Conservation (phyloP, 2,329 filamentous ascomycete genomes). For the Sclerotinia glacialis region DNA sequence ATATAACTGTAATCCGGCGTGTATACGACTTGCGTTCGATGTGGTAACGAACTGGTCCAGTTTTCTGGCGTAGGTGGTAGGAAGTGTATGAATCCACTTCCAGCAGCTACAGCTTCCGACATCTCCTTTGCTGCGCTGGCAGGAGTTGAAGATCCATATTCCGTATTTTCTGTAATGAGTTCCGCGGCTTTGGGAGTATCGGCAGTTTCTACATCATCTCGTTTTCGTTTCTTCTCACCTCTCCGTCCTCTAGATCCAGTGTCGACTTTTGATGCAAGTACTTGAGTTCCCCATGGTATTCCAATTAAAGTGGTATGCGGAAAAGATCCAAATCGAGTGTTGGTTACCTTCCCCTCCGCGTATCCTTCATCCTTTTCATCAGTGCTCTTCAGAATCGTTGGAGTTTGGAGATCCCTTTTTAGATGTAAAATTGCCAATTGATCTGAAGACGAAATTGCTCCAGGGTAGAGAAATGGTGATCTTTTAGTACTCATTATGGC, state of each 20-base stretch:
- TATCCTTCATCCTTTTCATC: slow-evolving; percentile 67
- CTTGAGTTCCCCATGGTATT: slow-evolving; percentile 86
- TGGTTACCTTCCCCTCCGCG: slow-evolving; percentile 73
- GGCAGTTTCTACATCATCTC: slow-evolving; percentile 40
- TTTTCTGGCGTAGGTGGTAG: slow-evolving; percentile 76
- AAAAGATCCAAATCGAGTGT: slow-evolving; percentile 91
- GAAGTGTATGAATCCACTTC: slow-evolving; percentile 73
- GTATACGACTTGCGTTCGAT: slow-evolving; percentile 83
- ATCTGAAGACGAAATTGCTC: slow-evolving; percentile 58
- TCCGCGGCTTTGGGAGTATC: slow-evolving; percentile 24
- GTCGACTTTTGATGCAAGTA: slow-evolving; percentile 84
- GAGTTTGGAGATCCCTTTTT: slow-evolving; percentile 79
- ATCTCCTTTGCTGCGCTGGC: slow-evolving; percentile 38
- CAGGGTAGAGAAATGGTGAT: slow-evolving; percentile 82
- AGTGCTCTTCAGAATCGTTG: slow-evolving; percentile 64
- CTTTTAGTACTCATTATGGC: slow-evolving; percentile 32
- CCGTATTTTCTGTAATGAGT: slow-evolving; percentile 32
- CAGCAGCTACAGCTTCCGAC: slow-evolving; percentile 53
- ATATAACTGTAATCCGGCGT: slow-evolving; percentile 86
- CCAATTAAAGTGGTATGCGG: slow-evolving; percentile 75
- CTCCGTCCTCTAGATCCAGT: slow-evolving; percentile 83
- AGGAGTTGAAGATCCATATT: slow-evolving; percentile 31
- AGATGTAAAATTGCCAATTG: slow-evolving; percentile 81
- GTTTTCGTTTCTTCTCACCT: slow-evolving; percentile 48
- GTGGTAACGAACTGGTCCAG: slow-evolving; percentile 77